These are phyloP conservation scores for Senna siamea DNA, from an alignment of 306 rosid species.

Conservation along the genomic window DNA sequence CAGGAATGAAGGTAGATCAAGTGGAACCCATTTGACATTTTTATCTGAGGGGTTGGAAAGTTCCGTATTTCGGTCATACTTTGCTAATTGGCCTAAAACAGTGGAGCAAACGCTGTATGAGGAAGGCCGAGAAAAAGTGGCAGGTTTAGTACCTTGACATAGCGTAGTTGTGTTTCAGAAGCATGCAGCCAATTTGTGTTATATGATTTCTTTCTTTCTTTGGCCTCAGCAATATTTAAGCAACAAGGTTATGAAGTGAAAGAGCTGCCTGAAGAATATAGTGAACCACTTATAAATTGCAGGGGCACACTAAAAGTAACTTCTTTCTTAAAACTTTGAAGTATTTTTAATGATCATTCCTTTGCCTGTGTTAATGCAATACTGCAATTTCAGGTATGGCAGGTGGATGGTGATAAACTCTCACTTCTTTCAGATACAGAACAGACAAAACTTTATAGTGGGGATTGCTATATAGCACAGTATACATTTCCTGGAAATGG, in stretches of 20 bases:
- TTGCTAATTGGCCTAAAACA: constrained; percentile 77
- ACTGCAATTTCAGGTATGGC: constrained; percentile 75
- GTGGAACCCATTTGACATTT: constrained; percentile 63
- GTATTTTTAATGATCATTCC: background rate
- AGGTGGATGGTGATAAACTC: constrained; percentile 72
- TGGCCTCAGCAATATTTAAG: constrained; percentile 88
- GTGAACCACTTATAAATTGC: constrained; percentile 63
- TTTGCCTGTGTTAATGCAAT: constrained; percentile 35
- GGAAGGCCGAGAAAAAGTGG: constrained; percentile 97
- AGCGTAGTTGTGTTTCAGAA: constrained; percentile 30
- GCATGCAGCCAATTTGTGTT: constrained; percentile 9
- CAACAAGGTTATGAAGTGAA: constrained; percentile 94
- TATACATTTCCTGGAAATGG: constrained; percentile 72
- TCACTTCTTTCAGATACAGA: constrained; percentile 61
- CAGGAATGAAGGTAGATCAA: constrained; percentile 81
- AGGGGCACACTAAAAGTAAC: constrained; percentile 78
- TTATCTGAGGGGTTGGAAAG: constrained; percentile 90
- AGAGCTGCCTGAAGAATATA: constrained; percentile 85
- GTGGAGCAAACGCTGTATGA: constrained; percentile 80
- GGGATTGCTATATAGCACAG: constrained; percentile 87
- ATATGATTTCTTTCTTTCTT: constrained; percentile 36
- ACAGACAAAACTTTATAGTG: constrained; percentile 67
- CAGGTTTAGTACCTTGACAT: constrained; percentile 64
- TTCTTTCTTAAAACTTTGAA: constrained; percentile 35
- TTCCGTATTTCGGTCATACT: constrained; percentile 65